Conservation (phyloP, 139 green algal species). For the Coccomyxa sp. region DNA sequence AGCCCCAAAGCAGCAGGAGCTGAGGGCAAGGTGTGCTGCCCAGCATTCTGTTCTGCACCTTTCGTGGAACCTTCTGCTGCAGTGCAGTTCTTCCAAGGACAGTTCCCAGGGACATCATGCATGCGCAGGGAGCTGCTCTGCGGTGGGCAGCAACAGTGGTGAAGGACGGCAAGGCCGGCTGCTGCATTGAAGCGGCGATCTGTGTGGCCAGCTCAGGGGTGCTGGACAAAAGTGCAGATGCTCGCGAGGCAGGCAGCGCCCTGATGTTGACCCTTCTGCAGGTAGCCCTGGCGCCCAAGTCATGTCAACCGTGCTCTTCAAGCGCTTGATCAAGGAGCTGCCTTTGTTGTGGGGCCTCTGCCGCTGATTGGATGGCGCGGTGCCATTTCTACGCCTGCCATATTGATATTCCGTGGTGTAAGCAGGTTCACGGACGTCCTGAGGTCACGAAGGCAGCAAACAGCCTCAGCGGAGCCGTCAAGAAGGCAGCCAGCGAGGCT, state of each 20-base stretch:
- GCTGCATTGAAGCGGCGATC: slow-evolving; percentile 26
- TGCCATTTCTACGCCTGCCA: too few relatives aligned
- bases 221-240: slow-evolving; percentile 68
- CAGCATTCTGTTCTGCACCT: slow-evolving; percentile 12
- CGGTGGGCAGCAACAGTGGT: slow-evolving; percentile 29
- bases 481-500: slow-evolving; percentile 33
- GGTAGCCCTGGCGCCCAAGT: slow-evolving; percentile 8
- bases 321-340: background rate
- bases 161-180: slow-evolving; percentile 11
- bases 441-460: slow-evolving; percentile 17
- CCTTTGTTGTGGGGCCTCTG: background rate
- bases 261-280: slow-evolving; percentile 50
- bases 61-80: background rate
- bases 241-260: slow-evolving; percentile 58
- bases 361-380: background rate
- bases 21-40: slow-evolving; percentile 64
- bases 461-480: slow-evolving; percentile 5
- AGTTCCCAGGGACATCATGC: background rate
- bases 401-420: background rate
- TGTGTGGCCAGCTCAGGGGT: slow-evolving; percentile 33
- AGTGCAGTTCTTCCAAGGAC: background rate
- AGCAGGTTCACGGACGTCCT: slow-evolving; percentile 16
- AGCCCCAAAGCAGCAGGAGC: slow-evolving; percentile 57
- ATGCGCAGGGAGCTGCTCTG: background rate
- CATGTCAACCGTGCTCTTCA: background rate